Evolutionary conservation across 306 rosid species (phyloP).

Genomic region (Ochetophila trinervis): DNA sequence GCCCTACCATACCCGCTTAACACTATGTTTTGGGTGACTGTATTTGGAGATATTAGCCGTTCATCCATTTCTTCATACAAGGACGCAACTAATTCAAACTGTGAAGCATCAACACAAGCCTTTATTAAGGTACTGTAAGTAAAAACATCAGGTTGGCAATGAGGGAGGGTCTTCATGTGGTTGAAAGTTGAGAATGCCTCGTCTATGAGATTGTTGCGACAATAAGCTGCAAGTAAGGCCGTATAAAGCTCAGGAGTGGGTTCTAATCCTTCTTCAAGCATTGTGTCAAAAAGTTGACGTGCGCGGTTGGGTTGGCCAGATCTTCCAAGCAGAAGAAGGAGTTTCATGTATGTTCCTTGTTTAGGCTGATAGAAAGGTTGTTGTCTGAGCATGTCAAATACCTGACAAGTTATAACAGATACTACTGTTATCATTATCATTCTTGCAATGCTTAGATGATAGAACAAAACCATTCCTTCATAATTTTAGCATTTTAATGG

Average conservation of each 20-base stretch:
- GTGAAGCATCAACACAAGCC: conserved; percentile 68
- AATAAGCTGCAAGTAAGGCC: conserved; percentile 78
- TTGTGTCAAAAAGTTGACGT: conserved; percentile 58
- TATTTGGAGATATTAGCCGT: conserved; percentile 60
- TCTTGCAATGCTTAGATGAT: neutral
- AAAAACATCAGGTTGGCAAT: conserved; percentile 90
- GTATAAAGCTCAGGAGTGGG: conserved; percentile 83
- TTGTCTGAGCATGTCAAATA: conserved; percentile 84
- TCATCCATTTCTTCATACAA: conserved; percentile 75
- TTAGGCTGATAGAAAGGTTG: conserved; percentile 87
- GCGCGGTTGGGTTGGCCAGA: conserved; percentile 77
- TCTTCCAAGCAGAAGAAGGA: conserved; percentile 80
- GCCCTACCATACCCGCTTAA: conserved; percentile 90
- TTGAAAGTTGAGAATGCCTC: conserved; percentile 63
- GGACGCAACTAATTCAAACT: conserved; percentile 65
- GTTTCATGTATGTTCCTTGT: conserved; percentile 96
- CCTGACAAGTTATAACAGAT: conserved; percentile 38
- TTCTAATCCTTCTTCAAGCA: conserved; percentile 73
- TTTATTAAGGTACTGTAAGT: conserved; percentile 82
- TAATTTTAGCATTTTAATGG: neutral
- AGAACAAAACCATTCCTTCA: neutral
- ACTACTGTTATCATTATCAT: neutral
- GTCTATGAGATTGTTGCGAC: conserved; percentile 66
- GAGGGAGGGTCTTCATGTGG: conserved; percentile 79
- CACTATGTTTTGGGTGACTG: conserved; percentile 89